A percentile compares a stretch with the other conserved stretches of the same genome.
These are phyloP conservation scores for Leptographium wingfieldii DNA, from an alignment of 2,329 filamentous ascomycete genomes.

Conservation along the genomic window DNA sequence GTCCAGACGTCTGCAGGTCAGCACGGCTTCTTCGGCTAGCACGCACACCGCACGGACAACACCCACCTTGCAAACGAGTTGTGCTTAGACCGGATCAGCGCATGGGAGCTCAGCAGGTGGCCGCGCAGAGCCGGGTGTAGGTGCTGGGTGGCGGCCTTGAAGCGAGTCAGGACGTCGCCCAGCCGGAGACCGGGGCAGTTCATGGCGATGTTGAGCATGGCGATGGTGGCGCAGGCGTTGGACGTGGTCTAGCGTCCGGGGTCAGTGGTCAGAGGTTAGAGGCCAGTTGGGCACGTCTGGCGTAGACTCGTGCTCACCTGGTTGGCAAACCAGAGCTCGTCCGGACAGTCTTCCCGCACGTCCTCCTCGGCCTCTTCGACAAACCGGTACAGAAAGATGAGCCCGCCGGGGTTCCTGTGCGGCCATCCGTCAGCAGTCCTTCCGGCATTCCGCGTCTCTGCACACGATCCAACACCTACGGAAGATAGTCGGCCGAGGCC, in stretches of 20 bases:
- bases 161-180: constrained; percentile 55
- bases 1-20: constrained; percentile 47
- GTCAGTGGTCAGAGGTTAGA: neutral
- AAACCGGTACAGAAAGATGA: constrained; percentile 82
- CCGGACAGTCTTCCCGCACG: constrained; percentile 39
- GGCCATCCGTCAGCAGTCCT: neutral
- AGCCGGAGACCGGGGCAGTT: constrained; percentile 58
- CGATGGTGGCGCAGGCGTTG: constrained; percentile 87
- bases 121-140: constrained; percentile 65
- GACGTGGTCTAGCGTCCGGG: constrained; percentile 46
- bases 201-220: constrained; percentile 86
- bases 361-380: constrained; percentile 38
- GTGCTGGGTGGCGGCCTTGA: constrained; percentile 58
- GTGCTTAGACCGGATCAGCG: constrained; percentile 68
- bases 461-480: constrained; percentile 29
- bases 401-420: constrained; percentile 58
- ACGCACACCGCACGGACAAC: no score
- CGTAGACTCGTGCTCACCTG: constrained; percentile 40
- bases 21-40: neutral
- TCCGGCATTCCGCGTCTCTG: constrained; percentile 10
- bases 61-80: constrained; percentile 69
- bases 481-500: constrained; percentile 46
- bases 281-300: no score
- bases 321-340: constrained; percentile 45
- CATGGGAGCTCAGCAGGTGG: constrained; percentile 58